Base-by-base conservation (phyloP, 306 rosid species). In the Sesbania bispinosa region DNA sequence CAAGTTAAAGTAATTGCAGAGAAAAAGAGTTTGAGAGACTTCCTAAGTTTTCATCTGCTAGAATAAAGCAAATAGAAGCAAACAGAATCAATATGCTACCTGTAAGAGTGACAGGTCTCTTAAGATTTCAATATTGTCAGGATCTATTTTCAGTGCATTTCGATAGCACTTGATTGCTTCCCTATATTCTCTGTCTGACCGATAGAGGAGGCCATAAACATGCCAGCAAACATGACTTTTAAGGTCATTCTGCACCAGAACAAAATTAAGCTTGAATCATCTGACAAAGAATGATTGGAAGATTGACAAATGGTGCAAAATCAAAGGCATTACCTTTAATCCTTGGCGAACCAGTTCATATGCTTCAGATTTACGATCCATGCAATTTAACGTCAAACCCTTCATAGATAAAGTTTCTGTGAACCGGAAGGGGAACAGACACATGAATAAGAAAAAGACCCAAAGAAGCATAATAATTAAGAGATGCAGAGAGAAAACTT, bases 171-270 rank as follows among this genome's bases (percentile, higher is more conserved):
- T 93, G 47, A 93, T 93, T 19, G 98, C 98, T 79, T 93, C 98
- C 77, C 98, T 87, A 77, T 93, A 93, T 77, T 93, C 98, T 84
- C 98, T 81, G 78, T 93, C 97, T 18, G 98, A 93, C 60, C 98
- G 97, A 67, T 93, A 93, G 64, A 93, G 93, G 14, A 93, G 98
- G 75, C 98, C 98, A 80, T 64, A 93, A 60, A 93, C 98, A 87
- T 93, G 98, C 98, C 98, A 93, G 87, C 98, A 93, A 75, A 93
- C 98, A 87, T 93, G 98, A 83, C 98, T 93, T 85, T 90, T 93
- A 42, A 93, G 94, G 77, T 93, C 97, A 86, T 93, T 90, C 98
- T 93, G 97, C 80, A 81, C 62, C 75, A 59, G 76, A 77, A 64
- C 14, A 83, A 52, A 51, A 5, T 30, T 10, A 85, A 78, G 67